These are phyloP conservation scores for Ensete ventricosum DNA, from an alignment of 176 grass and related monocot species.

Conservation along the genomic window DNA sequence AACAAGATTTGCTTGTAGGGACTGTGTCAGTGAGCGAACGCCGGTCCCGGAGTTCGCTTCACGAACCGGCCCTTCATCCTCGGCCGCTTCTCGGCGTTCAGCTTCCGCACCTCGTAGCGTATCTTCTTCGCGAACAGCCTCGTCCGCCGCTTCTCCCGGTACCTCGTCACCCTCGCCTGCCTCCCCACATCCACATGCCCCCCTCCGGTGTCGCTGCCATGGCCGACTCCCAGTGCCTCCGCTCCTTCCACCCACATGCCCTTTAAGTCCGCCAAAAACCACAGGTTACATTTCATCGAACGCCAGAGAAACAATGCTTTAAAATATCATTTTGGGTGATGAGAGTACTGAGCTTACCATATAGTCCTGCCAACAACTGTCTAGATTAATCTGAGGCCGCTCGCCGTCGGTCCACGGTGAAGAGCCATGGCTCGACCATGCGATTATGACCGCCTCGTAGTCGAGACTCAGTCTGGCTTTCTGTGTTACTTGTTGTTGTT, in stretches of 20 bases:
- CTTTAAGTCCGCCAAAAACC: neutral
- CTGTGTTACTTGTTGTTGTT: constrained; percentile 17
- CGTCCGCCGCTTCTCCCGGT: constrained; percentile 93
- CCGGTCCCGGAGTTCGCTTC: constrained; percentile 33
- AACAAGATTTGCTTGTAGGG: no score
- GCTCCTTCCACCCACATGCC: constrained; percentile 2
- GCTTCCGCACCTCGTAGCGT: constrained; percentile 93
- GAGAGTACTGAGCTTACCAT: constrained; percentile 18
- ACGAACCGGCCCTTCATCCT: constrained; percentile 97
- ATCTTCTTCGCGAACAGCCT: constrained; percentile 98
- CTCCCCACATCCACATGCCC: constrained; percentile 28
- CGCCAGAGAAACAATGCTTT: neutral
- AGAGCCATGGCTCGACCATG: constrained; percentile 32
- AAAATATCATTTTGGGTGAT: neutral
- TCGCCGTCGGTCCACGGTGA: constrained; percentile 80
- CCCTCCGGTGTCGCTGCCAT: neutral
- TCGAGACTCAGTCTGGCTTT: constrained; percentile 56
- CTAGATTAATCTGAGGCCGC: constrained; percentile 38
- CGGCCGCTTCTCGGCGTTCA: constrained; percentile 95
- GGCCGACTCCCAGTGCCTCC: constrained; percentile 1
- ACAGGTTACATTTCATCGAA: neutral
- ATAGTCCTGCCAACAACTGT: constrained; percentile 43
- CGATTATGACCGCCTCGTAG: constrained; percentile 74
- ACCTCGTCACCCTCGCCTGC: constrained; percentile 65
- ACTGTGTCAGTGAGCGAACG: no score